Evolutionary conservation across 2,329 filamentous ascomycete species (phyloP).

Genomic region (Colletotrichum euphorbiae): DNA sequence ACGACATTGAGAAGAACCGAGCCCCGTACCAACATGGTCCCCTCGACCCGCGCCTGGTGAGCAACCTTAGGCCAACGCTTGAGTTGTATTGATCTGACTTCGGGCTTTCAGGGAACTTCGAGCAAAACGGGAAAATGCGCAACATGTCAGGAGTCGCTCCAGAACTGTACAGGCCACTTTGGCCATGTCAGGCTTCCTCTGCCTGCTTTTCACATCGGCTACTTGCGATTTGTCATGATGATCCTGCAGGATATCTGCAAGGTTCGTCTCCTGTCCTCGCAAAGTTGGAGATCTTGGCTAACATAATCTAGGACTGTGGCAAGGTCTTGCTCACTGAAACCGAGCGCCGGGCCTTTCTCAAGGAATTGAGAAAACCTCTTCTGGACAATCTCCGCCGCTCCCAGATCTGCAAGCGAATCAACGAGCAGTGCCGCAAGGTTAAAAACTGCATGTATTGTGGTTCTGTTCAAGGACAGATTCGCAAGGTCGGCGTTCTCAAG

Average conservation of each 20-base stretch:
- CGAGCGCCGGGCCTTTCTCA: constrained; percentile 82
- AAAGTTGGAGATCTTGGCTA: neutral
- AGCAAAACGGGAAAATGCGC: constrained; percentile 83
- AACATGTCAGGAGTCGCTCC: constrained; percentile 84
- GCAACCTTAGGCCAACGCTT: constrained; percentile 36
- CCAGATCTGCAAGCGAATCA: constrained; percentile 88
- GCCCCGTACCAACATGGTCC: constrained; percentile 84
- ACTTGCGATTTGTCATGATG: constrained; percentile 91
- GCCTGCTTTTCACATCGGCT: constrained; percentile 95
- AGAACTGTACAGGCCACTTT: constrained; percentile 94
- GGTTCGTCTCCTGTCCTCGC: constrained; percentile 46
- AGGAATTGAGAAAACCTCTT: constrained; percentile 80
- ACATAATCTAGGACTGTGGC: constrained; percentile 74
- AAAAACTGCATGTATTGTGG: constrained; percentile 85
- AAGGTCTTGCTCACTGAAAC: constrained; percentile 83
- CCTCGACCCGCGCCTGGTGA: constrained; percentile 82
- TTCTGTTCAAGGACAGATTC: constrained; percentile 88
- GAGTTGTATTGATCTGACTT: neutral
- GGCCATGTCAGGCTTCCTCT: constrained; percentile 91
- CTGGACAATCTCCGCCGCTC: constrained; percentile 88
- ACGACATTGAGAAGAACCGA: constrained; percentile 86
- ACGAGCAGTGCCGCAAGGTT: constrained; percentile 88
- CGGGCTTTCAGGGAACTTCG: constrained; percentile 75
- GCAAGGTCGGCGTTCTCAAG: constrained; percentile 92
- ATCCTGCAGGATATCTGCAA: constrained; percentile 98